Percentiles rank a stretch among this genome's conserved stretches.
Evolutionary conservation across 108 stramenopile genomes (phyloP).

Genomic region (Fistulifera solaris): DNA sequence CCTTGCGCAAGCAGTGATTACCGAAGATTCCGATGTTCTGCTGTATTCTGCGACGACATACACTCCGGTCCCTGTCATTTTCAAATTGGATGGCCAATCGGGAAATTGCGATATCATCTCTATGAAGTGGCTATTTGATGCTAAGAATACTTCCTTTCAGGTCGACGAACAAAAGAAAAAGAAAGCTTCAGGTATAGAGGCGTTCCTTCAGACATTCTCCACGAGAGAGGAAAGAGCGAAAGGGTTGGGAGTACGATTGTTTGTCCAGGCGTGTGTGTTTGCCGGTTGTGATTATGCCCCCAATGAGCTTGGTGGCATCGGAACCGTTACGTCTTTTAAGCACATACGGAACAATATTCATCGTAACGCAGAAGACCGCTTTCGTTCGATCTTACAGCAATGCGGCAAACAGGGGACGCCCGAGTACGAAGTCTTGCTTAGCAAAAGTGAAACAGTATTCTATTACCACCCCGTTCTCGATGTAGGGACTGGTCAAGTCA

Average conservation of each 20-base stretch:
- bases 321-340: conserved; percentile 86
- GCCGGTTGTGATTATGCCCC: conserved; percentile 95
- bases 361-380: conserved; percentile 32
- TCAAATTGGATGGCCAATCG: conserved; percentile 66
- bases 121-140: conserved; percentile 69
- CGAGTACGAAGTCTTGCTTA: conserved; percentile 56
- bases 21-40: conserved; percentile 85
- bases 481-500: not conserved
- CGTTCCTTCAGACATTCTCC: conserved; percentile 35
- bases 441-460: conserved; percentile 78
- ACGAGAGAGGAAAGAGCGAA: conserved; percentile 27
- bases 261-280: conserved; percentile 89
- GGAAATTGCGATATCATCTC: conserved; percentile 67
- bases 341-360: conserved; percentile 53
- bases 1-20: conserved; percentile 77
- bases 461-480: conserved; percentile 63
- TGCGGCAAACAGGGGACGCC: conserved; percentile 22
- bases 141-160: conserved; percentile 6
- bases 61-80: conserved; percentile 56
- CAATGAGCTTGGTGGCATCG: conserved; percentile 69
- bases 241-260: conserved; percentile 71
- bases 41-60: conserved; percentile 63
- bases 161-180: conserved; percentile 5
- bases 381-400: conserved; percentile 37
- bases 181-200: conserved; percentile 24